Base-by-base conservation (phyloP, 768 basidiomycete species). In the Mycena metata region DNA sequence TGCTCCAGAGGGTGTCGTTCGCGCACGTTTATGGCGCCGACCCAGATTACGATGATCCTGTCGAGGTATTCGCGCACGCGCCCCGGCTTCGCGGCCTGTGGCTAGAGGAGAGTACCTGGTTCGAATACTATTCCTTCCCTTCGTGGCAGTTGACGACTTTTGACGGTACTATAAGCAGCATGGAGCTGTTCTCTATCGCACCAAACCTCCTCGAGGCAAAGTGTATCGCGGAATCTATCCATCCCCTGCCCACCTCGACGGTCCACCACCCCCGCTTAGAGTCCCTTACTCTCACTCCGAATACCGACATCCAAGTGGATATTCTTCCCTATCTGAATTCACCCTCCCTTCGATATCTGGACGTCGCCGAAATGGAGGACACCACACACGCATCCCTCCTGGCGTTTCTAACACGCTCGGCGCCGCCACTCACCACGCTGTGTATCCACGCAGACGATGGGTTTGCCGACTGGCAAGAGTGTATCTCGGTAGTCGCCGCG, bases 311-410 rank as follows among this genome's bases (percentile, higher is more conserved):
- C 12, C 35, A n/a, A 4, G 11, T 39, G 21, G 62, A 64, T n/a
- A 64, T 64, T 56, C 54, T 64, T 12, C 2, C 39, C 15, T 57
- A 50, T 13, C 46, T 65, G 5, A 58, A 46, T 1, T 19, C 57
- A 24, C 64, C 56, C 2, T 45, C 46, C 11, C 55, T 65, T 5
- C 46, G 26, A 42, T 41, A 23, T 17, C 19, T 65, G 55, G 17
- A 49, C 26, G 50, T 65, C 12, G 17, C 63, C 1, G 35, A 49
- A 17, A 47, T 41, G n/a, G n/a, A 46, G 2, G 61, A 63, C 19
- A 46, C 45, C 19, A 39, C 33, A 3, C 39, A 64, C 26, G 1
- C 62, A 30, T 35, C 52, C 1, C 43, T 64, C 5, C 21, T 23
- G 7, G 9, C 42, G n/a, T 56, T 64, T 19, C 24, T 64, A 19